Evolutionary conservation across 495 filamentous ascomycete species (phyloP), one percentile per base, ranked within the genome.

Genomic region (Penicillium lagena): DNA sequence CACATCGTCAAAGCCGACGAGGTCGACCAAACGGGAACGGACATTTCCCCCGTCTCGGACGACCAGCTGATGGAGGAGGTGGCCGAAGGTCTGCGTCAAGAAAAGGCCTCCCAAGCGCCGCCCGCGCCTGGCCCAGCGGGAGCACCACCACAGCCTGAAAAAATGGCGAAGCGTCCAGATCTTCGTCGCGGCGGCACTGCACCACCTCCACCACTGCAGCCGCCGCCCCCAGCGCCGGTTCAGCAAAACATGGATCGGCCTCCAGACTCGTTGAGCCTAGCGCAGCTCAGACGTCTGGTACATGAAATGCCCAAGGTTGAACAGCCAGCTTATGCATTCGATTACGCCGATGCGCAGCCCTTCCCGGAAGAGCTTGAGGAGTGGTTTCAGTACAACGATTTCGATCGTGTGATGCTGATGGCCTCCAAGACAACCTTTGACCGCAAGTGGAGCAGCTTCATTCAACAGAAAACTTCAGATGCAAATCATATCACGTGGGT

Each of bases 331-430:
- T 98, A 98, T 70, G 89, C 90, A 39, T 98, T 93, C 62, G 78
- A 80, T 55, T 97, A 97, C 68, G 71, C 79, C n/a, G 89, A 96
- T 66, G 75, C 83, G 3, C 80, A 88, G 34, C 72, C 81, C 1
- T 83, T 94, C 47, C 76, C 82, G 7, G 89, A 93, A 45, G 93
- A 98, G 68, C 70, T 97, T 14, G 87, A 96, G 53, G 93, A 97
- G 65, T 97, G 90, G 91, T 98, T 98, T 63, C 76, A 81, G 38
- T 97, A 98, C 66, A 75, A 69, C 37, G 86, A 90, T 46, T 89
- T 86, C 62, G 86, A 89, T 45, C 77, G 86, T 37, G 68, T 64
- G 36, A 73, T 77, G 71, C 64, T 93, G 39, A 72, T 82, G 35
- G 72, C 78, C 32, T 81, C 85, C 30, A 87, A 86, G 54, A 64